These are phyloP conservation scores for Didymella lethalis DNA, from an alignment of 2,329 filamentous ascomycete genomes.

Conservation along the genomic window DNA sequence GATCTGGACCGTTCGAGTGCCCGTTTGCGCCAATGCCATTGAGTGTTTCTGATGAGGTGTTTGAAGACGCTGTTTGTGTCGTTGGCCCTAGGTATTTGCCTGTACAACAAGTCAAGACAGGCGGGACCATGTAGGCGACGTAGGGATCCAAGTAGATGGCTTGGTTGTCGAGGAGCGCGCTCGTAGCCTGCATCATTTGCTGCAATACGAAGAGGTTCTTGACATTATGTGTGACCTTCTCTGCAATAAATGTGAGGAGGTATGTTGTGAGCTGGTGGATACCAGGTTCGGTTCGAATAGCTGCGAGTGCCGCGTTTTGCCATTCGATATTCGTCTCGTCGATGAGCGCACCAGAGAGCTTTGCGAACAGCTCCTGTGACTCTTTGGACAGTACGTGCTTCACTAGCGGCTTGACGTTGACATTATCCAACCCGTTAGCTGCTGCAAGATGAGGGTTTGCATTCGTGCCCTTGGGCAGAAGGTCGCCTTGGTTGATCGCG, in stretches of 20 bases:
- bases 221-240: constrained; percentile 92
- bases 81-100: constrained; percentile 77
- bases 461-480: constrained; percentile 87
- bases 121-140: constrained; percentile 76
- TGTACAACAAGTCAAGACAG: constrained; percentile 90
- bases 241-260: constrained; percentile 93
- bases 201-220: constrained; percentile 88
- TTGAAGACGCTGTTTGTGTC: constrained; percentile 59
- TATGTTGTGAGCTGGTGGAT: constrained; percentile 96
- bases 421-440: constrained; percentile 81
- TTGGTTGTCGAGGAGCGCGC: constrained; percentile 83
- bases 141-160: constrained; percentile 78
- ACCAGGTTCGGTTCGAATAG: constrained; percentile 86
- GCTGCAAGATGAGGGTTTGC: constrained; percentile 86
- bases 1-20: constrained; percentile 51
- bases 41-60: constrained; percentile 57
- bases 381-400: constrained; percentile 98
- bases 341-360: constrained; percentile 86
- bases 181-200: constrained; percentile 90
- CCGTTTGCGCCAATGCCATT: constrained; percentile 45
- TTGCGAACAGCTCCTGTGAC: constrained; percentile 95
- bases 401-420: constrained; percentile 85
- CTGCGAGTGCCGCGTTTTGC: constrained; percentile 83
- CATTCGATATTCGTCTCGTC: constrained; percentile 89
- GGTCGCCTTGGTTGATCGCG: constrained; percentile 81